These are phyloP conservation scores for Speleostelium caveatum DNA, from an alignment of 78 protist species.

Conservation along the genomic window DNA sequence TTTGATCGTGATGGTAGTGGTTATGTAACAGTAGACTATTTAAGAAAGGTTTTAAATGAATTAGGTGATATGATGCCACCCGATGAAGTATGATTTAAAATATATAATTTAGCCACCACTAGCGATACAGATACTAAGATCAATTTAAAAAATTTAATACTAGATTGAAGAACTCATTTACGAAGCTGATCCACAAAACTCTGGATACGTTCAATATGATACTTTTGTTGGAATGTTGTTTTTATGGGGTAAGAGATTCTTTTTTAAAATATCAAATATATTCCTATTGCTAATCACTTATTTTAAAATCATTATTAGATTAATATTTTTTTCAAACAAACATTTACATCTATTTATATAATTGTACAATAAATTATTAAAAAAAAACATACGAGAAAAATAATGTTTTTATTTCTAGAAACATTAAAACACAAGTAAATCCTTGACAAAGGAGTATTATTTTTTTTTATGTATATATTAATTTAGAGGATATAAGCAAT, in stretches of 20 bases:
- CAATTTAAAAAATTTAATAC: background rate
- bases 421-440: too few relatives aligned
- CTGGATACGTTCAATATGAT: conserved; percentile 75
- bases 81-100: conserved; percentile 30
- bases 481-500: too few relatives aligned
- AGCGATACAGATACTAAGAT: background rate
- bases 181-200: conserved; percentile 77
- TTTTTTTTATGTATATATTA: too few relatives aligned
- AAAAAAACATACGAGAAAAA: background rate
- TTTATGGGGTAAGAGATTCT: conserved; percentile 64
- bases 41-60: conserved; percentile 79
- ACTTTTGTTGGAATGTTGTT: conserved; percentile 71
- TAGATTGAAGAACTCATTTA: conserved; percentile 74
- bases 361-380: background rate
- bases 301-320: background rate
- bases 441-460: too few relatives aligned
- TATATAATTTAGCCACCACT: background rate
- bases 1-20: conserved; percentile 80
- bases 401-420: too few relatives aligned
- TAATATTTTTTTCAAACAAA: too few relatives aligned
- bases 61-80: conserved; percentile 77
- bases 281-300: background rate
- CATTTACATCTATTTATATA: background rate
- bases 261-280: background rate
- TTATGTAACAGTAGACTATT: conserved; percentile 67